Evolutionary conservation across 768 basidiomycete species (phyloP).

Genomic region (Lactifluus rugatus): DNA sequence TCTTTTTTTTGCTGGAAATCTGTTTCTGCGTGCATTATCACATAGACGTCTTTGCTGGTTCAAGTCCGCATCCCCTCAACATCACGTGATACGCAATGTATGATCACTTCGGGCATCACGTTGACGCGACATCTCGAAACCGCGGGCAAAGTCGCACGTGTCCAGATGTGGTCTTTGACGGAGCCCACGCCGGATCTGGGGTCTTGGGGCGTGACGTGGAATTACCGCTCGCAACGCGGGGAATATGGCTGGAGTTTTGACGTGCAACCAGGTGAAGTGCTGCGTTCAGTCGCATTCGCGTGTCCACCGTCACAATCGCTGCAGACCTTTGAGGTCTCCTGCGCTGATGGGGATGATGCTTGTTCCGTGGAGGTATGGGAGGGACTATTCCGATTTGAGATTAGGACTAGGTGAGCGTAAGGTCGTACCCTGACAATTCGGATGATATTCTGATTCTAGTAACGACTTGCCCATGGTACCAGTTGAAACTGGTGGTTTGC

Average conservation of each 20-base stretch:
- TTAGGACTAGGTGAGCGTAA: background rate
- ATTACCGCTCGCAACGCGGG: background rate
- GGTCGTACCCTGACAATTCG: background rate
- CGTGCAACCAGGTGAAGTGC: background rate
- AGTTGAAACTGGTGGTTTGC: background rate
- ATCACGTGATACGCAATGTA: slow-evolving; percentile 3
- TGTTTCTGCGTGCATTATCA: background rate
- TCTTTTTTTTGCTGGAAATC: background rate
- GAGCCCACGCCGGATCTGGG: background rate
- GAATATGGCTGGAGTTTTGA: slow-evolving; percentile 6
- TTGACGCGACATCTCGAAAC: slow-evolving; percentile 1
- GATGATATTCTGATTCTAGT: background rate
- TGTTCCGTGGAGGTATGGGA: slow-evolving; percentile 14
- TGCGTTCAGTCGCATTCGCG: slow-evolving; percentile 1
- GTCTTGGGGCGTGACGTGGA: background rate
- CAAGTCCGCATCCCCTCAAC: slow-evolving; percentile 9
- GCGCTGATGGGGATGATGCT: slow-evolving; percentile 1
- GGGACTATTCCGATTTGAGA: slow-evolving; percentile 7
- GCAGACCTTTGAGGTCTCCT: slow-evolving; percentile 10
- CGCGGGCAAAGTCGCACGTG: background rate
- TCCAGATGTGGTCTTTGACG: slow-evolving; percentile 4
- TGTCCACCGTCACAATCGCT: slow-evolving; percentile 8
- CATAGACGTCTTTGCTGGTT: slow-evolving; percentile 4
- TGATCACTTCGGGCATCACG: slow-evolving; percentile 7
- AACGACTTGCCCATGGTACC: background rate